Evolutionary conservation across 2,329 filamentous ascomycete species (phyloP).

Genomic region (Aspergillus ruber): DNA sequence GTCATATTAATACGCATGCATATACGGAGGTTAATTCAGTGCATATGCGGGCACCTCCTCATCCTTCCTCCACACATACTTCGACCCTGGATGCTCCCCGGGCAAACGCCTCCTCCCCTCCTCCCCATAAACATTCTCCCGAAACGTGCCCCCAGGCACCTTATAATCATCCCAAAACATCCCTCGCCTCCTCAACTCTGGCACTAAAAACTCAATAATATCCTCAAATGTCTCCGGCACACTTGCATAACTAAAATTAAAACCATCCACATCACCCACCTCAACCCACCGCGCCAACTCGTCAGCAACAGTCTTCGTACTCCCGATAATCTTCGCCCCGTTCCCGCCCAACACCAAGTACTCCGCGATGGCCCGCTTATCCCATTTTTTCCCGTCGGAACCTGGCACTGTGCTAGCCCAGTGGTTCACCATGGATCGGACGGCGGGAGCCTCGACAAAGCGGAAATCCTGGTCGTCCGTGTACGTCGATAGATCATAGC

Average conservation of each 20-base stretch:
- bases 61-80: neutral
- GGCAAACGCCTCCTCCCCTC: neutral
- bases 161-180: conserved; percentile 34
- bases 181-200: conserved; percentile 28
- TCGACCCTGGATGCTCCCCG: neutral
- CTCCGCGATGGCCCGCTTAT: conserved; percentile 30
- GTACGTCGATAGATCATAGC: conserved; percentile 39
- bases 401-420: conserved; percentile 41
- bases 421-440: conserved; percentile 40
- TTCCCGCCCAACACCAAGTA: conserved; percentile 30
- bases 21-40: neutral
- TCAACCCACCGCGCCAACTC: conserved; percentile 32
- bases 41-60: neutral
- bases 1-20: neutral
- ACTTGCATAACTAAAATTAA: conserved; percentile 30
- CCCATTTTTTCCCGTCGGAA: conserved; percentile 34
- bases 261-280: conserved; percentile 30
- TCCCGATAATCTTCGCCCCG: conserved; percentile 31
- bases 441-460: conserved; percentile 35
- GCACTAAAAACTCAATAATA: conserved; percentile 26
- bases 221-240: conserved; percentile 32
- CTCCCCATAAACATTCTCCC: conserved; percentile 33
- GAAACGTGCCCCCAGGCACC: conserved; percentile 30
- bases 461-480: conserved; percentile 42
- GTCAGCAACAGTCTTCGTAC: conserved; percentile 31